These are phyloP conservation scores for Chaetomium fimeti DNA, from an alignment of 495 filamentous ascomycete species.

Conservation along the genomic window DNA sequence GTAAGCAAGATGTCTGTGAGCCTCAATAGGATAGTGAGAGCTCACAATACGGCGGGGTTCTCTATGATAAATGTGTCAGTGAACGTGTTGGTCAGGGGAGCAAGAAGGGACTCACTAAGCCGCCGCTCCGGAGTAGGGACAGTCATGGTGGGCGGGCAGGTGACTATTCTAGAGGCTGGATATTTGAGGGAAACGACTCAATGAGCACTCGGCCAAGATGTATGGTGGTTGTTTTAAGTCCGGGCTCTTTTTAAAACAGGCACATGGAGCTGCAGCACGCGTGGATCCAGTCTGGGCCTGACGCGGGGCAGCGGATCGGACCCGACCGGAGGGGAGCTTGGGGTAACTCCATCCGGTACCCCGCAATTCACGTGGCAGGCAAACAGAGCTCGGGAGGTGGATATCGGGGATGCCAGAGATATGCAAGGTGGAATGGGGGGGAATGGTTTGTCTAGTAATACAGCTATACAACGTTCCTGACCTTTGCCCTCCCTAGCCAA, in stretches of 20 bases:
- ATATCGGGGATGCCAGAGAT: neutral
- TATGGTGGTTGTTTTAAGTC: neutral
- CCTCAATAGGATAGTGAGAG: constrained; percentile 6
- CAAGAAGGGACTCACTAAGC: constrained; percentile 38
- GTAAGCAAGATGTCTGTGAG: neutral
- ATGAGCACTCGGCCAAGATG: neutral
- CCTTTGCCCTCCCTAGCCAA: constrained; percentile 59
- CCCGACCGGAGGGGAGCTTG: constrained; percentile 5
- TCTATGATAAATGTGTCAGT: constrained; percentile 43
- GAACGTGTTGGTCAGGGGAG: neutral
- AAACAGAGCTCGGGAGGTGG: constrained; percentile 6
- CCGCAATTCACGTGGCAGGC: constrained; percentile 19
- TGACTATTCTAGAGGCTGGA: neutral
- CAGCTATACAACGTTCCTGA: constrained; percentile 32
- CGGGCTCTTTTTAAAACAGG: constrained; percentile 10
- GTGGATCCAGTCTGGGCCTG: neutral
- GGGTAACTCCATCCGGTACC: constrained; percentile 26
- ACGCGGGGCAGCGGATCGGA: constrained; percentile 19
- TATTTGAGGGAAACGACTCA: neutral
- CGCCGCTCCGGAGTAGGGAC: constrained; percentile 36
- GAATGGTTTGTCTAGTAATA: neutral
- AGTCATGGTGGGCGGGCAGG: constrained; percentile 26
- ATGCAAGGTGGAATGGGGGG: constrained; percentile 11
- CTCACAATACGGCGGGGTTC: constrained; percentile 69
- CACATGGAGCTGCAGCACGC: constrained; percentile 15